phyloP scores from a whole-genome alignment of 768 basidiomycete genomes.

The Auricularia auricula-judae region DNA sequence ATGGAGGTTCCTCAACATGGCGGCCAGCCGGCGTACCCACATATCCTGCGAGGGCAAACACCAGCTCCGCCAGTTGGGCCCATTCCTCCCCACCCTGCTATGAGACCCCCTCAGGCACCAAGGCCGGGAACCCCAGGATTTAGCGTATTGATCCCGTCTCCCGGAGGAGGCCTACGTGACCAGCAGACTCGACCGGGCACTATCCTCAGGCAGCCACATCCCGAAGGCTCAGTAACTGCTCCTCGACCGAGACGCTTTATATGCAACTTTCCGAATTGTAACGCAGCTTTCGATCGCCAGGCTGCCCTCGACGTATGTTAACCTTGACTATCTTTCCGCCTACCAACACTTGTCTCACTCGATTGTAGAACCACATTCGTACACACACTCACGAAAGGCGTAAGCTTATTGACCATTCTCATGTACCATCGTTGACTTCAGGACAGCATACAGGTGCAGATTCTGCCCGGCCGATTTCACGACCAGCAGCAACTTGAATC shows the following conservation, averaged over 20 bases:
- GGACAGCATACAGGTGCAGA: not conserved
- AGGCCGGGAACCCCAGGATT: not conserved
- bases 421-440: not conserved
- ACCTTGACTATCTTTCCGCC: too few species aligned
- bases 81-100: not conserved
- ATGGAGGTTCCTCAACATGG: too few species aligned
- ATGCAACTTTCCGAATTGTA: not conserved
- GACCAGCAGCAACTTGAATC: not conserved
- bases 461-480: not conserved
- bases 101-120: not conserved
- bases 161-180: not conserved
- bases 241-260: not conserved
- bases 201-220: not conserved
- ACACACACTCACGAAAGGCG: not conserved
- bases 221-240: not conserved
- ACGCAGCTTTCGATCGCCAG: not conserved
- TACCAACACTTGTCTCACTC: not conserved
- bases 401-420: not conserved
- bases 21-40: too few species aligned
- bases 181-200: too few species aligned
- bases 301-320: not conserved
- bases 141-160: not conserved
- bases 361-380: not conserved
- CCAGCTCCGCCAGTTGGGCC: not conserved
- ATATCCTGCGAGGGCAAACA: too few species aligned